These are phyloP conservation scores for Arthroderma sp. DNA, from an alignment of 2,329 filamentous ascomycete genomes.

Conservation along the genomic window DNA sequence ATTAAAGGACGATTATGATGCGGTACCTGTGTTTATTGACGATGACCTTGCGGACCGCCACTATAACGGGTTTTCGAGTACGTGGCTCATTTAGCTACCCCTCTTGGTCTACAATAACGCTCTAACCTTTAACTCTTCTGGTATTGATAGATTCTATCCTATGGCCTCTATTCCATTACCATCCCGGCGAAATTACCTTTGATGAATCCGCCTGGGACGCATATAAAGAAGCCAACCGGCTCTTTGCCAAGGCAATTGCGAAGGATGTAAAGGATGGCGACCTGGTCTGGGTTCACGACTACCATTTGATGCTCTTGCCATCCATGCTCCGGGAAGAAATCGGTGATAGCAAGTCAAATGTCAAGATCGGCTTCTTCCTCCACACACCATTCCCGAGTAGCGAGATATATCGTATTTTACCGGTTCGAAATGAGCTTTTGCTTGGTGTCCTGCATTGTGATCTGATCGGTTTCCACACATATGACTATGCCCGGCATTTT, in stretches of 20 bases:
- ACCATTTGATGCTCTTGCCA: slow-evolving; percentile 93
- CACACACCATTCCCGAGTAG: slow-evolving; percentile 95
- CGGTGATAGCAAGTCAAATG: slow-evolving; percentile 65
- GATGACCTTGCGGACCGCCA: slow-evolving; percentile 88
- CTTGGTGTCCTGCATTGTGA: slow-evolving; percentile 84
- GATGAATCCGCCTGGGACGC: slow-evolving; percentile 90
- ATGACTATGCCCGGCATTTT: slow-evolving; percentile 97
- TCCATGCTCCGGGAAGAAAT: slow-evolving; percentile 90
- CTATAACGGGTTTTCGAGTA: slow-evolving; percentile 97
- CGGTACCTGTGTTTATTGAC: slow-evolving; percentile 82
- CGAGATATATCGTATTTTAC: slow-evolving; percentile 91
- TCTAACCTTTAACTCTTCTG: too few species aligned
- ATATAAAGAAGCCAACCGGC: slow-evolving; percentile 81
- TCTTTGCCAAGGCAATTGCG: slow-evolving; percentile 79
- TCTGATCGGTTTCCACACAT: slow-evolving; percentile 94
- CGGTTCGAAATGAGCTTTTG: slow-evolving; percentile 79
- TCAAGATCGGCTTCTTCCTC: slow-evolving; percentile 96
- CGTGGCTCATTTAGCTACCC: slow-evolving; percentile 19
- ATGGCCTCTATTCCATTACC: slow-evolving; percentile 98
- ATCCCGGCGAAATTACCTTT: slow-evolving; percentile 95
- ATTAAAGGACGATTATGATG: slow-evolving; percentile 75
- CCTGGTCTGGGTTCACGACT: slow-evolving; percentile 96
- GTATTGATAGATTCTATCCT: slow-evolving; percentile 67
- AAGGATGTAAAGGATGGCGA: slow-evolving; percentile 86
- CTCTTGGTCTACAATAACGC: not conserved